Conservation (phyloP, 2,329 filamentous ascomycete species). For the Pezizomycotina sp. region DNA sequence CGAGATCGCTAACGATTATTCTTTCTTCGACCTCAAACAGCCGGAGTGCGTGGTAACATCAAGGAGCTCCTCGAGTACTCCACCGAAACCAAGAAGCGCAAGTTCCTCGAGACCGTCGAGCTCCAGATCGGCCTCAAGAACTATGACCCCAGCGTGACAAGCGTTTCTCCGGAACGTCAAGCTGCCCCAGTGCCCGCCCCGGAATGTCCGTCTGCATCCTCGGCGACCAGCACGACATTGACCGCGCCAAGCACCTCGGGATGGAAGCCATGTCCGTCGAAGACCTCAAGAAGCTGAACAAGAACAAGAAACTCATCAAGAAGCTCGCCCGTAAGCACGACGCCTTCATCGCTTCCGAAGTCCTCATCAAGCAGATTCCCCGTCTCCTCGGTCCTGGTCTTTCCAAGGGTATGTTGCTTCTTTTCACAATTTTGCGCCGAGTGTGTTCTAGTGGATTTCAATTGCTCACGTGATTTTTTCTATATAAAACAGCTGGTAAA, state of each 20-base stretch:
- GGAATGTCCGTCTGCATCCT: constrained; percentile 82
- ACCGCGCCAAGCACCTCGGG: constrained; percentile 98
- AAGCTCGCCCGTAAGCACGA: constrained; percentile 99
- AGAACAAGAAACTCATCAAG: constrained; percentile 99
- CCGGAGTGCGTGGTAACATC: constrained; percentile 92
- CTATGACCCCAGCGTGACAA: constrained; percentile 99
- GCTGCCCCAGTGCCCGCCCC: constrained; percentile 77
- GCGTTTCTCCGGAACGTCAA: constrained; percentile 99
- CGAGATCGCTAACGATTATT: constrained; percentile 20
- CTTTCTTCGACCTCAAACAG: too few relatives aligned
- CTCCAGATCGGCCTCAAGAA: constrained; percentile 92
- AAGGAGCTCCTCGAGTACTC: constrained; percentile 90
- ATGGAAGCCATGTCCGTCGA: constrained; percentile 96
- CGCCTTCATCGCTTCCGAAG: constrained; percentile 92
- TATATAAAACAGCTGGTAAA: constrained; percentile 88
- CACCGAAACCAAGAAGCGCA: constrained; percentile 87
- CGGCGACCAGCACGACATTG: constrained; percentile 94
- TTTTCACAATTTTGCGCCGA: background rate
- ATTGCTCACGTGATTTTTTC: constrained; percentile 27
- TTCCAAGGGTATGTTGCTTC: constrained; percentile 59
- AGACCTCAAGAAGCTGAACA: constrained; percentile 99
- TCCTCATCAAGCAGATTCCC: constrained; percentile 98
- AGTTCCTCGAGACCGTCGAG: constrained; percentile 92
- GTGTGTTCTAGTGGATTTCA: constrained; percentile 19
- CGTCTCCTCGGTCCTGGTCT: constrained; percentile 98